phyloP scores from a whole-genome alignment of 306 rosid genomes.

The Nissolia schottii region DNA sequence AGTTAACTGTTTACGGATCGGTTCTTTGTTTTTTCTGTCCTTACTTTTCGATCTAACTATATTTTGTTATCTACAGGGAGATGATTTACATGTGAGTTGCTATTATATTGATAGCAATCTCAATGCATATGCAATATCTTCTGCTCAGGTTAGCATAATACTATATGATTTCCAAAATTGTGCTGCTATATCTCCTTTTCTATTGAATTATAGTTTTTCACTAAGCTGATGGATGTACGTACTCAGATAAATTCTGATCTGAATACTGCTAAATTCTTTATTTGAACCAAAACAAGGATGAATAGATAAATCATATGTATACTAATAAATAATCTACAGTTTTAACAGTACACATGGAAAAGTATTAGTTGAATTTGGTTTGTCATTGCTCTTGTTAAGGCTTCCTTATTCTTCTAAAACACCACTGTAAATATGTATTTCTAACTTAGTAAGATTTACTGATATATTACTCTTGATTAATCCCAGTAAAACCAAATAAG shows the following conservation, averaged over 20 bases:
- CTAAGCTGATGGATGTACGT: not conserved
- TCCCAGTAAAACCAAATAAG: not conserved
- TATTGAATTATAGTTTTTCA: not conserved
- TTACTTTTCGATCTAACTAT: not conserved
- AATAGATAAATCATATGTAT: not conserved
- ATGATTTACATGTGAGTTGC: conserved; percentile 75
- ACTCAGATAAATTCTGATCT: not conserved
- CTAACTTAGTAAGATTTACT: not conserved
- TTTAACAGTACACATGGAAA: not conserved
- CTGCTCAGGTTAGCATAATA: conserved; percentile 73
- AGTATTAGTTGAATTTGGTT: not conserved
- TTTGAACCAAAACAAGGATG: not conserved
- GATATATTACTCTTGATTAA: not conserved
- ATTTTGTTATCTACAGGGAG: conserved; percentile 57
- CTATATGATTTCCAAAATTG: not conserved
- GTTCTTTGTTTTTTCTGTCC: conserved; percentile 10
- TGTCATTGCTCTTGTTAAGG: not conserved
- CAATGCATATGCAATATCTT: conserved; percentile 78
- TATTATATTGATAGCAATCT: conserved; percentile 72
- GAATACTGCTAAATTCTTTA: not conserved
- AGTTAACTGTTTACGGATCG: not conserved
- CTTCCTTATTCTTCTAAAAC: not conserved
- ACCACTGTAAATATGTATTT: not conserved
- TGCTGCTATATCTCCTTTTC: not conserved
- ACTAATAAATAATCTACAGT: not conserved